Conservation (phyloP, 176 grass and related monocot species). For the Tillandsia leiboldiana region DNA sequence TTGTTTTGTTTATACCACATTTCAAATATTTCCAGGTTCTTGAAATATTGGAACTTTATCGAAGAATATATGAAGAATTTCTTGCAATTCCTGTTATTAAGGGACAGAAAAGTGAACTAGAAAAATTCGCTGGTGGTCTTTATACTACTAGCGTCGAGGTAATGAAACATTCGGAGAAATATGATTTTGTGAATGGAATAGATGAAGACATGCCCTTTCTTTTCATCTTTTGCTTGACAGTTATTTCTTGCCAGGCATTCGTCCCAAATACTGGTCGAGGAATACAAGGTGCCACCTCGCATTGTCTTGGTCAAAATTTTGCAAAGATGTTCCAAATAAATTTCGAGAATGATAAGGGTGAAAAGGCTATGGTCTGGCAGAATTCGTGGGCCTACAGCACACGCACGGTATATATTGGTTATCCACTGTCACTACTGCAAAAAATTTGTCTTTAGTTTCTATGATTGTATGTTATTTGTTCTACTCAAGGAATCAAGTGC, state of each 20-base stretch:
- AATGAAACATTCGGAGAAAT: constrained; percentile 11
- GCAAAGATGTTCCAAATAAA: constrained; percentile 97
- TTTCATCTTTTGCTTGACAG: constrained; percentile 9
- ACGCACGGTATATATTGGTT: constrained; percentile 65
- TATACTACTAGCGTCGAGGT: constrained; percentile 98
- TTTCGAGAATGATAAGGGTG: constrained; percentile 88
- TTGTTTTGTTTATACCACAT: background rate
- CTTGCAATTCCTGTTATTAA: constrained; percentile 92
- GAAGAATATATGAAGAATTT: constrained; percentile 89
- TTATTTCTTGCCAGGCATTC: constrained; percentile 41
- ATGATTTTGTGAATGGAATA: background rate
- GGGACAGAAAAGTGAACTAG: constrained; percentile 88
- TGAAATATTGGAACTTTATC: constrained; percentile 89
- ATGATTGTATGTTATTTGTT: background rate
- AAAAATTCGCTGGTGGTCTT: constrained; percentile 89
- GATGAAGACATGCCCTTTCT: background rate
- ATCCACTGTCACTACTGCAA: constrained; percentile 12
- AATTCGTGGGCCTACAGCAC: constrained; percentile 98
- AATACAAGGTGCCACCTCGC: constrained; percentile 90
- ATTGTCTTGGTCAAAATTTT: constrained; percentile 97
- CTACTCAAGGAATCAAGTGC: too few species aligned
- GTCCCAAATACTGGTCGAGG: constrained; percentile 81
- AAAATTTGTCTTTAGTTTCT: background rate
- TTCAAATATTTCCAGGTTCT: constrained; percentile 48
- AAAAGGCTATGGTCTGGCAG: constrained; percentile 90